phyloP scores from a whole-genome alignment of 768 basidiomycete genomes.

The Mycena metata region DNA sequence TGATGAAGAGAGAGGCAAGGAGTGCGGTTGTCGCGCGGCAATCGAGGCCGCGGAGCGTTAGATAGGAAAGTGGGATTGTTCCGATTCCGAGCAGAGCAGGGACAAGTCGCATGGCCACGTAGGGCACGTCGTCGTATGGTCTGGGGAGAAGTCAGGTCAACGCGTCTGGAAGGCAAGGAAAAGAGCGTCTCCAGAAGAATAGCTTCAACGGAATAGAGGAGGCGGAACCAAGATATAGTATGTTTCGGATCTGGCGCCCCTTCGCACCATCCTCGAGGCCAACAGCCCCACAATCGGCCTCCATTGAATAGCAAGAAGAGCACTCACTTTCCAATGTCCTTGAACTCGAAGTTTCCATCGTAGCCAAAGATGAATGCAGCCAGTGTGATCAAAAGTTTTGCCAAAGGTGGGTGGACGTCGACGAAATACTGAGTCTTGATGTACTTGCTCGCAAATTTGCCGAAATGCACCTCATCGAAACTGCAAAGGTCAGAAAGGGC shows the following conservation, averaged over 20 bases:
- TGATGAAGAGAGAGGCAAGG: conserved; percentile 90
- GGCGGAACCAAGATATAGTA: no score
- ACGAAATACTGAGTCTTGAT: conserved; percentile 93
- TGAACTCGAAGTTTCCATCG: conserved; percentile 95
- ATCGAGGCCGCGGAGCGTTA: conserved; percentile 93
- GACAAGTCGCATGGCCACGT: conserved; percentile 97
- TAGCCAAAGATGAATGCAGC: conserved; percentile 91
- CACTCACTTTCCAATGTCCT: conserved; percentile 95
- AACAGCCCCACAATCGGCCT: no score
- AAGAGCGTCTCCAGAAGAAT: no score
- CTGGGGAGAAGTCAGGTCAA: conserved; percentile 53
- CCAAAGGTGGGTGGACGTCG: conserved; percentile 97
- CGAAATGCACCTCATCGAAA: conserved; percentile 99
- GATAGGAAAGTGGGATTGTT: conserved; percentile 91
- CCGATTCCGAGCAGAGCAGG: conserved; percentile 91
- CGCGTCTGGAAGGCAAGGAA: not conserved
- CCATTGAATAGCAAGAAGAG: not conserved
- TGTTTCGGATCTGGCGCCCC: no score
- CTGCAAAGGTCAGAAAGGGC: conserved; percentile 54
- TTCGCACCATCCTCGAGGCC: no score
- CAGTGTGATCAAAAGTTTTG: conserved; percentile 94
- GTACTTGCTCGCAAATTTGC: conserved; percentile 95
- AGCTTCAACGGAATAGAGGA: no score
- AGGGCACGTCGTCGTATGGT: conserved; percentile 89
- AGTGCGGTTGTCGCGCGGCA: conserved; percentile 94